Evolutionary conservation across 495 filamentous ascomycete species (phyloP), one percentile per base, ranked within the genome.

Genomic region (Hypoxylon fuscum): DNA sequence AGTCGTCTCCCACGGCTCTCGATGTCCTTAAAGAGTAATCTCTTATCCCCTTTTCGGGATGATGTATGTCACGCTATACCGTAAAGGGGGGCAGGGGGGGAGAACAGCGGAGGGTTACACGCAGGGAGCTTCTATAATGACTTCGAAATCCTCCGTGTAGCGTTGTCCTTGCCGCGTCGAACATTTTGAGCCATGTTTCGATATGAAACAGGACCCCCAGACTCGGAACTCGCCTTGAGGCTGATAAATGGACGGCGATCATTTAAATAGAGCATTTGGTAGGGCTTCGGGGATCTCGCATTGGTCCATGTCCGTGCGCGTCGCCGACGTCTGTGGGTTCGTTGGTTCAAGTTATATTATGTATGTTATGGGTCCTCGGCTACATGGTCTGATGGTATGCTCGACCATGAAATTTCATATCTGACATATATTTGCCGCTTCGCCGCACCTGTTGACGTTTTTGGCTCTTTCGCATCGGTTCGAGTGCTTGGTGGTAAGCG

Each of bases 211-310:
- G 27, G 15, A 41, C 34, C n/a, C 40, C 31, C 40, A 37, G 10
- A 23, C 11, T 12, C 48, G 61, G 43, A 59, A 45, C 20, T 55
- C 44, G 21, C 50, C 43, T 55, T 40, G 58, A 55, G 62, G 55
- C 55, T 55, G 55, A 57, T 43, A 31, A 59, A 48, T 55, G 47
- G 45, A 59, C 62, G 55, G 62, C 62, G 62, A 65, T 37, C 55
- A 65, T 21, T 42, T 29, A 23, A 41, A 27, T 27, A 27, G 25
- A n/a, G 25, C 25, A 27, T 9, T 29, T 29, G 32, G 11, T 42
- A 55, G 35, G 25, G 44, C 20, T 21, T 65, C 62, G 62, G 62
- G 62, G 62, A 65, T 65, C 62, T 65, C 23, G 50, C 55, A 65
- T 65, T 49, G 40, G 52, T 51, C 35, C 45, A n/a, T 46, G 37